Evolutionary conservation across 2,329 filamentous ascomycete genomes (phyloP).

Genomic region (Colletotrichum spaethianum): DNA sequence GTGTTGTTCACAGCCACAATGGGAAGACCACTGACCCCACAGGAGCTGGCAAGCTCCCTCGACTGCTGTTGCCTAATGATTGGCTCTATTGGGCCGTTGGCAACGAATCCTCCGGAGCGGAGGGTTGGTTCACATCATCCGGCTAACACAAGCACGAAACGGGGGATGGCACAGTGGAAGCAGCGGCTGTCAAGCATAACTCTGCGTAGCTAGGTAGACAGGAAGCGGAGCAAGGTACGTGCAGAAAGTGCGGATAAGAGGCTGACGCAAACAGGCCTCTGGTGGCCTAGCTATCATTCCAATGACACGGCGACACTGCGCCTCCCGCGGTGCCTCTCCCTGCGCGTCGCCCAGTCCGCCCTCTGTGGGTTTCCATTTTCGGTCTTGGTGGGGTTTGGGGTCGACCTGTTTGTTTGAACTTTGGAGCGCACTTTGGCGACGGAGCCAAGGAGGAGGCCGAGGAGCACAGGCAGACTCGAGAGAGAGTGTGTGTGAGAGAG

Average conservation of each 20-base stretch:
- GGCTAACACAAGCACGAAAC: background rate
- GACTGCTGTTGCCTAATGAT: background rate
- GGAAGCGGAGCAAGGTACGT: background rate
- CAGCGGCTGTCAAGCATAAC: background rate
- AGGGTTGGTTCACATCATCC: background rate
- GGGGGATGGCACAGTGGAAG: background rate
- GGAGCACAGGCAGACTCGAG: background rate
- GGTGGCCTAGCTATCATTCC: conserved; percentile 4
- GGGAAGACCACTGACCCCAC: conserved; percentile 18
- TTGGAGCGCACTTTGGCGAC: background rate
- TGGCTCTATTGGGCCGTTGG: background rate
- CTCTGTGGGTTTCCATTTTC: conserved; percentile 13
- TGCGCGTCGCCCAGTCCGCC: background rate
- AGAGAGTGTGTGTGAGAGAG: background rate
- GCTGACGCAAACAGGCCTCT: conserved; percentile 25
- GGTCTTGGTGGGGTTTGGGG: conserved; percentile 10
- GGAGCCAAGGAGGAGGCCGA: background rate
- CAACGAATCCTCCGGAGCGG: conserved; percentile 18
- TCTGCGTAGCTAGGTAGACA: background rate
- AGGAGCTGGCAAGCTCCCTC: conserved; percentile 17
- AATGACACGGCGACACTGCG: conserved; percentile 5
- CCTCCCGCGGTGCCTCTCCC: conserved; percentile 11
- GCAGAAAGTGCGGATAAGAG: conserved; percentile 4
- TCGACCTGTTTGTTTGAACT: conserved; percentile 20
- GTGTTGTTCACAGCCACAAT: conserved; percentile 29